Evolutionary conservation across 805 yeast genomes (phyloP), one percentile per base, ranked within the genome.

Genomic region (Pichia nakasei): DNA sequence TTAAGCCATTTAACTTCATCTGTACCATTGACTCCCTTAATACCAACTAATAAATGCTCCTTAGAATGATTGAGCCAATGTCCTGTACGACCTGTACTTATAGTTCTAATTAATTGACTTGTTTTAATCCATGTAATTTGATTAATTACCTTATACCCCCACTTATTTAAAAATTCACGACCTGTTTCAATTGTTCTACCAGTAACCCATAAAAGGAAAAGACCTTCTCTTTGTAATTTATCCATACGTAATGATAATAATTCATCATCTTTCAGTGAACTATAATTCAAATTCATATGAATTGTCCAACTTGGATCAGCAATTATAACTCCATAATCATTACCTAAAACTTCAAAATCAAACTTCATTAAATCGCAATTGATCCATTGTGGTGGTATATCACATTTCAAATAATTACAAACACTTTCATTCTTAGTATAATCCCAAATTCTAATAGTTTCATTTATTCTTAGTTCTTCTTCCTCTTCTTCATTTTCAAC

Each of bases 291-390:
- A 44, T 84, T 82, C 89, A 85, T 88, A 64, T 89, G 96, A 50
- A 89, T 89, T 51, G 87, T 89, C 97, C 97, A 89, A 8, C 96
- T 93, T 3, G 96, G 96, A 60, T 89, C 97, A 0, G 95, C 91
- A 43, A 91, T 76, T 12, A 89, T 78, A 3, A 81, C 87, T 34
- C 82, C 88, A 65, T 85, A 85, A 41, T 61, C 57, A 63, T 82
- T 79, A 2, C 97, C 96, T 45, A 89, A 62, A 7, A 76, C 64
- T 20, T 59, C 64, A 54, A 91, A 79, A 51, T 91, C 88, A 44
- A 89, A 69, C 40, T 73, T 68, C 29, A 87, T 69, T 18, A 89
- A 80, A 62, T 89, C 96, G 60, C 95, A 86, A 45, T 77, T 75
- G 48, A 89, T 85, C 93, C 94, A 85, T 63, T 88, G 97, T 1